Conservation (phyloP, 2,329 filamentous ascomycete species). For the Talaromyces sp. region DNA sequence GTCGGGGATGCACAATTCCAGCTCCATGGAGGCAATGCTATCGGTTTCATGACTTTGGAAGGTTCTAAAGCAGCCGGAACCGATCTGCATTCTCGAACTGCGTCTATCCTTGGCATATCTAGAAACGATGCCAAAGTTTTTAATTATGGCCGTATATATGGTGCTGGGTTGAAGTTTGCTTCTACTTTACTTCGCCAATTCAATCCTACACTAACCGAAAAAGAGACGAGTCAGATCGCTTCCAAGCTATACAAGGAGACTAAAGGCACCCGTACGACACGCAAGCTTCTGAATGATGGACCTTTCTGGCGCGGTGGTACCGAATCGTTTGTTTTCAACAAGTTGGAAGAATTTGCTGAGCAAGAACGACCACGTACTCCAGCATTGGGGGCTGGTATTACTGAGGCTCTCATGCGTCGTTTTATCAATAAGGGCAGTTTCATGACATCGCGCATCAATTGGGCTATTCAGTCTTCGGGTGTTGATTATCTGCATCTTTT, state of each 20-base stretch:
- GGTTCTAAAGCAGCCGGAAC: conserved; percentile 92
- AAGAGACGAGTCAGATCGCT: conserved; percentile 72
- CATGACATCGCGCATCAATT: conserved; percentile 95
- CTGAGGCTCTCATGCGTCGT: conserved; percentile 85
- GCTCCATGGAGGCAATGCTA: conserved; percentile 91
- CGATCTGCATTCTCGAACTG: conserved; percentile 91
- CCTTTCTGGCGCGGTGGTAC: conserved; percentile 95
- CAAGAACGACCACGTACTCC: conserved; percentile 88
- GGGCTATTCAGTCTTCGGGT: conserved; percentile 96
- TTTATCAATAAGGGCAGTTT: conserved; percentile 88
- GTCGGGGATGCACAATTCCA: conserved; percentile 93
- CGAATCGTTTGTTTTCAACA: conserved; percentile 97
- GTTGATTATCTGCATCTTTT: conserved; percentile 96
- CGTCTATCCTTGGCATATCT: conserved; percentile 86
- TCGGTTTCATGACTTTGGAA: conserved; percentile 98
- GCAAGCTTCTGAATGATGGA: conserved; percentile 68
- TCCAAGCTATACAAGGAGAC: conserved; percentile 81
- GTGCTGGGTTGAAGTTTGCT: conserved; percentile 93
- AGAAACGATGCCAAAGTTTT: conserved; percentile 96
- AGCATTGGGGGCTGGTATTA: conserved; percentile 91
- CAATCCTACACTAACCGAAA: conserved; percentile 78
- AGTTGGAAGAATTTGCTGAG: conserved; percentile 94
- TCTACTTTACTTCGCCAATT: conserved; percentile 88
- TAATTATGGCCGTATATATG: conserved; percentile 98
- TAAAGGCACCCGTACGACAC: conserved; percentile 81